A percentile compares a stretch with the other conserved stretches of the same genome.
phyloP scores from a whole-genome alignment of 352 stramenopile species.

The Pythium phragmitis region DNA sequence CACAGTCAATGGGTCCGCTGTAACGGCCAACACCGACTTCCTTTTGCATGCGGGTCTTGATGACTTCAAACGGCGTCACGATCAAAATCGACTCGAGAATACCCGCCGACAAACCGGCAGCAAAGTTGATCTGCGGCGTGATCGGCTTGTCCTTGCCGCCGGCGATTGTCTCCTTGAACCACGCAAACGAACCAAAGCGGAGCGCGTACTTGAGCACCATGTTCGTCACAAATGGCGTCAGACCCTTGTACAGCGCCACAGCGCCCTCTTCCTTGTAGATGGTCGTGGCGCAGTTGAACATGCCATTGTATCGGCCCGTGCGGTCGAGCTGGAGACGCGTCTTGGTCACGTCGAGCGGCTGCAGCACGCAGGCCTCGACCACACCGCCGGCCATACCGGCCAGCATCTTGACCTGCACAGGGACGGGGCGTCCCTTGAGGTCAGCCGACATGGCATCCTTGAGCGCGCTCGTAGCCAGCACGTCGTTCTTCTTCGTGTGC shows the following conservation, averaged over 20 bases:
- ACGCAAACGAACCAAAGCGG: constrained; percentile 82
- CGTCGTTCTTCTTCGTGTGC: constrained; percentile 24
- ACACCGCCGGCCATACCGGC: constrained; percentile 85
- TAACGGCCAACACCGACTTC: constrained; percentile 91
- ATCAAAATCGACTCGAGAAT: constrained; percentile 97
- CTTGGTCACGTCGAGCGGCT: constrained; percentile 88
- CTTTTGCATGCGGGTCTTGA: constrained; percentile 97
- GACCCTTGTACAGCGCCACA: constrained; percentile 95
- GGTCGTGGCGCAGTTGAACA: constrained; percentile 83
- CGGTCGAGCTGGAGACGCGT: constrained; percentile 89
- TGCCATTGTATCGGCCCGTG: constrained; percentile 80
- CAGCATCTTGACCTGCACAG: constrained; percentile 84
- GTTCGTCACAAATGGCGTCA: constrained; percentile 88
- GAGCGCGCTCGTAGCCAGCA: constrained; percentile 67
- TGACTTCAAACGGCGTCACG: constrained; percentile 97
- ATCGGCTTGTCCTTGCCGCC: constrained; percentile 70
- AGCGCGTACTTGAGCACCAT: constrained; percentile 91
- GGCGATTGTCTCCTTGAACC: constrained; percentile 85
- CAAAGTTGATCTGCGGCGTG: constrained; percentile 78
- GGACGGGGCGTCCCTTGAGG: constrained; percentile 65
- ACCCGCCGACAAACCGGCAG: constrained; percentile 89
- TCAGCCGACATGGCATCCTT: constrained; percentile 75
- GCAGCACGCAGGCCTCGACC: constrained; percentile 83
- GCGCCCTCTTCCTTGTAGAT: constrained; percentile 96
- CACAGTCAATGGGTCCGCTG: constrained; percentile 91